These are phyloP conservation scores for Geranium brycei DNA, from an alignment of 345 rosid genomes.

Conservation along the genomic window DNA sequence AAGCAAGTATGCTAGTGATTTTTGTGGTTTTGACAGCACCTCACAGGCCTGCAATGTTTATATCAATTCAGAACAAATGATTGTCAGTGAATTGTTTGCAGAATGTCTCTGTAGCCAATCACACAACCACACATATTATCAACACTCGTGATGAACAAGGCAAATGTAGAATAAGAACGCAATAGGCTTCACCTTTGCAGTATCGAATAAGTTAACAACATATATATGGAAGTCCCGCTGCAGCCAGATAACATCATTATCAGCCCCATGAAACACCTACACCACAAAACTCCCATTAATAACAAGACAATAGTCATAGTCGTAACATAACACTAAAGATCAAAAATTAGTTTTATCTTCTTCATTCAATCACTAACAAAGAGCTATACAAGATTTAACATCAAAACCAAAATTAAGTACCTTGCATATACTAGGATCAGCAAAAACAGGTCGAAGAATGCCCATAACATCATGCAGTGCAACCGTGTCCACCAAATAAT, in stretches of 20 bases:
- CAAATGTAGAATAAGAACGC: neutral
- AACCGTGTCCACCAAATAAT: conserved; percentile 70
- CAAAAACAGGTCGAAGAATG: conserved; percentile 55
- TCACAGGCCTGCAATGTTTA: conserved; percentile 63
- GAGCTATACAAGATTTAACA: neutral
- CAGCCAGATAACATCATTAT: conserved; percentile 86
- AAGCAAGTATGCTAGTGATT: conserved; percentile 77
- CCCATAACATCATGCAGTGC: conserved; percentile 68
- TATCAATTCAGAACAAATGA: conserved; percentile 1
- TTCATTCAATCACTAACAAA: neutral
- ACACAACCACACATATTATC: neutral
- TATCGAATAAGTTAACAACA: conserved; percentile 84
- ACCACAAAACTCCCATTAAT: conserved; percentile 9
- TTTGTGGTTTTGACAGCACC: conserved; percentile 72
- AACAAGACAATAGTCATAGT: neutral
- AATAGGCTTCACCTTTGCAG: conserved; percentile 57
- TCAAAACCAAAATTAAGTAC: conserved; percentile 14
- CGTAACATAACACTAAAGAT: too few species aligned
- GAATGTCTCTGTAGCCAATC: neutral
- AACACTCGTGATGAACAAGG: neutral
- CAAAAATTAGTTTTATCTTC: neutral
- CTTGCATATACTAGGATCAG: conserved; percentile 74
- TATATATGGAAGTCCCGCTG: conserved; percentile 92
- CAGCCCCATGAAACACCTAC: conserved; percentile 95
- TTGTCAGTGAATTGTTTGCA: neutral